Evolutionary conservation across 2,329 filamentous ascomycete genomes (phyloP).

Genomic region (Eutypella sp.): DNA sequence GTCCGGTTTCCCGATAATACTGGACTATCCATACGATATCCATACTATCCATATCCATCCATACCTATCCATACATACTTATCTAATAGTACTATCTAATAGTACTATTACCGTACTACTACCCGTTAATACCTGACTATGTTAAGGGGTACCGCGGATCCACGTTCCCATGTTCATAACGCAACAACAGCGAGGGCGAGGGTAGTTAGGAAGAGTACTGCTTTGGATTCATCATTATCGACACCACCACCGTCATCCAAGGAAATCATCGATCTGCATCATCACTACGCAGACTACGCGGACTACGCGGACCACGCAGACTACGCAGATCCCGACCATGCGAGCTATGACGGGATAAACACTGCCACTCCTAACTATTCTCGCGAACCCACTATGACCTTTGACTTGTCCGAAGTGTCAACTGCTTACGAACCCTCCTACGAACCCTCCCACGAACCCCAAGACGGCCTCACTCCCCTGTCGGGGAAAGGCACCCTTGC

Average conservation of each 20-base stretch:
- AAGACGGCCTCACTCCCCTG: slow-evolving; percentile 2
- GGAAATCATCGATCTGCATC: slow-evolving; percentile 8
- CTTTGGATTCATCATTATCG: no score
- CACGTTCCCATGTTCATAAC: slow-evolving; percentile 5
- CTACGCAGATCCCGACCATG: no score
- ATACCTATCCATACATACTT: no score
- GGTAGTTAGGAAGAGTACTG: no score
- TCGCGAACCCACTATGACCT: slow-evolving; percentile 15
- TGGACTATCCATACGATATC: not conserved
- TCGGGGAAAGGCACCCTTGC: not conserved
- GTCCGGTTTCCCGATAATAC: no score
- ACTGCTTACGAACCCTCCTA: slow-evolving; percentile 8
- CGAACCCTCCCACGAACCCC: slow-evolving; percentile 6
- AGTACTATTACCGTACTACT: no score
- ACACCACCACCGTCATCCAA: slow-evolving; percentile 8
- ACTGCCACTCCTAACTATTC: no score
- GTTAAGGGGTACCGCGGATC: slow-evolving; percentile 16
- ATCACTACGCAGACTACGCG: slow-evolving; percentile 4
- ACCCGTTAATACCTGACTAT: slow-evolving; percentile 20
- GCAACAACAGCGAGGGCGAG: no score
- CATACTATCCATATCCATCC: not conserved
- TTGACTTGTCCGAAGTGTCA: slow-evolving; percentile 16
- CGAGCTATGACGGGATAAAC: no score
- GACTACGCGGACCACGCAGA: slow-evolving; percentile 9
- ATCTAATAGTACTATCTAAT: no score